Base-by-base conservation (phyloP, 306 rosid genomes). In the Lupinus albus region DNA sequence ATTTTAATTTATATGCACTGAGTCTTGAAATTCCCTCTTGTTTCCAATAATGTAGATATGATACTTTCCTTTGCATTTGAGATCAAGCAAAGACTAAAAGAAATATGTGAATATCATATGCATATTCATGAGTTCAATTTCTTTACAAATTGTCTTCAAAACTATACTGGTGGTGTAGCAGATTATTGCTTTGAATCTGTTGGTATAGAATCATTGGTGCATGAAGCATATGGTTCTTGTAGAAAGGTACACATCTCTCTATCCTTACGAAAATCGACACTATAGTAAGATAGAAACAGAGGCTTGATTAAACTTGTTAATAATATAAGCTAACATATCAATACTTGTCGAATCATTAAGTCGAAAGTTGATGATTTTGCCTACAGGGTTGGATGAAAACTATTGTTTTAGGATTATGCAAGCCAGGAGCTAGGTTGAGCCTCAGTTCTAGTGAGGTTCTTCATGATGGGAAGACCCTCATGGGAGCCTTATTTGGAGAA, bases 301-400 rank as follows among this genome's bases (percentile, higher is more conserved):
- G 38, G 5, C 1, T 33, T 33, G 38, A 6, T 33, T 33, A 8
- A n/a, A 48, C 25, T 48, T 65, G 11, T 4, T 42, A 35, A 33
- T 33, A 30, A 1, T 30, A 53, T 25, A 35, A 45, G 38, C 14
- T 9, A 48, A 57, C 3, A 21, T 8, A 14, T 47, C 28, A 17
- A 66, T 28, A 30, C 14, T 54, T 71, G 18, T 64, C 57, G 16
- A 49, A 39, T 11, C 41, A 13, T 58, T 46, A 32, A 46, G 35
- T 33, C 61, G 30, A 48, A 53, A 60, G 55, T 15, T 49, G n/a
- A 17, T 68, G 14, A 33, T 13, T 63, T 57, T 72, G 16, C n/a
- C 13, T 60, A 46, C 61, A 87, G 98, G 98, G 97, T 49, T 93
- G 98, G 98, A 97, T 97, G 1, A 84, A 89, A 81, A 86, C 97